phyloP scores from a whole-genome alignment of 306 rosid species.

The Carpinus viminea region DNA sequence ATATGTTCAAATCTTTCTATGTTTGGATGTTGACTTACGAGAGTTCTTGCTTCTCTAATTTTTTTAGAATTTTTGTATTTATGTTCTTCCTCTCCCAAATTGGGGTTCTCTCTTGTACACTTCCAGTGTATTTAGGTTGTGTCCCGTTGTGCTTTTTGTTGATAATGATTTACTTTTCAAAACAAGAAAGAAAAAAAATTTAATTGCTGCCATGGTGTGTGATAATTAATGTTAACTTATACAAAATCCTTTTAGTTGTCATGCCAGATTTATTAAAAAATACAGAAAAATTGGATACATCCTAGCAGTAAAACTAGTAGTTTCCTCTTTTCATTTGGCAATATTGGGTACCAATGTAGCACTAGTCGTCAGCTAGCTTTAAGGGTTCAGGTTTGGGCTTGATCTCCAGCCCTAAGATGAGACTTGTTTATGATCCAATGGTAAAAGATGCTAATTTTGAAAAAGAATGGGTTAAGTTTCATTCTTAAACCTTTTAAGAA shows the following conservation, averaged over 20 bases:
- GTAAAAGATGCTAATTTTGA: not conserved
- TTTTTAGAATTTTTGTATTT: too few species aligned
- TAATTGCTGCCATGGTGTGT: not conserved
- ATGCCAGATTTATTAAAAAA: not conserved
- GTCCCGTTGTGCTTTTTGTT: too few species aligned
- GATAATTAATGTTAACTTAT: not conserved
- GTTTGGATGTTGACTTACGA: too few species aligned
- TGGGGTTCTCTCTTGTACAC: too few species aligned
- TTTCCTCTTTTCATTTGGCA: not conserved
- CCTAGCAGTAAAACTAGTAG: not conserved
- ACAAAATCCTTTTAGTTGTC: not conserved
- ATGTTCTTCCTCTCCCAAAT: too few species aligned
- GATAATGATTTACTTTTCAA: too few species aligned
- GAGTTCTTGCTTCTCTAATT: too few species aligned
- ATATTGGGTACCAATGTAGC: too few species aligned
- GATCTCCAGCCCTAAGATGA: not conserved
- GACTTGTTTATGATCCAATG: not conserved
- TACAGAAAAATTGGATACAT: not conserved
- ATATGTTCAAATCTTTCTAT: too few species aligned
- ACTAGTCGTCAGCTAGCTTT: not conserved
- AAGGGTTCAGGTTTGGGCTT: not conserved
- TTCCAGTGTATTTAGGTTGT: too few species aligned
- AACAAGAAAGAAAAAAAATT: not conserved
- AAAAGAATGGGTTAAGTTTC: too few species aligned
- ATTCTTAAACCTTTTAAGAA: too few species aligned